Conservation (phyloP, 2,329 filamentous ascomycete genomes). For the Ascosphaera pollenicola region DNA sequence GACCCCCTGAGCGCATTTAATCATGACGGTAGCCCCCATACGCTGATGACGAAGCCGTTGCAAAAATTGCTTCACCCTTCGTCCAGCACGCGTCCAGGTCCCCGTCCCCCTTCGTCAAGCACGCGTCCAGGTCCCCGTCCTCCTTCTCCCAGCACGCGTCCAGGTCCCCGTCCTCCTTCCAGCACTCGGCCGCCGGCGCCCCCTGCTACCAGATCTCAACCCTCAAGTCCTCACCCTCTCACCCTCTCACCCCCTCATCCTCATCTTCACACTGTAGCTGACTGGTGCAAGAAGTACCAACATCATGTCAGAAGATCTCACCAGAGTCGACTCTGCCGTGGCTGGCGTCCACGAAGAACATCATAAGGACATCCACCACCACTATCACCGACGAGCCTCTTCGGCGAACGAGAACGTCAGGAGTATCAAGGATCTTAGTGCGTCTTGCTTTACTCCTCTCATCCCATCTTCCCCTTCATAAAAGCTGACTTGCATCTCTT, state of each 20-base stretch:
- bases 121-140: not conserved
- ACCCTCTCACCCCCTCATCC: not conserved
- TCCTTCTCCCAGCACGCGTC: not conserved
- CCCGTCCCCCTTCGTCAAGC: not conserved
- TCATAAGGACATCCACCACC: constrained; percentile 37
- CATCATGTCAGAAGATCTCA: constrained; percentile 42
- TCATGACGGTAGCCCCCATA: too few species aligned
- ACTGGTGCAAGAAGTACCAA: constrained; percentile 1
- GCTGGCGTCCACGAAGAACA: constrained; percentile 33
- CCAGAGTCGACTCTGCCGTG: constrained; percentile 82
- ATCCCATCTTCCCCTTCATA: not conserved
- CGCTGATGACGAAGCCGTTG: too few species aligned
- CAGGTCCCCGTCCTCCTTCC: not conserved
- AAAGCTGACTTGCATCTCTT: constrained; percentile 2
- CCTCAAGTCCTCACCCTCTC: not conserved
- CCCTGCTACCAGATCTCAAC: not conserved
- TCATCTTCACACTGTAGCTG: constrained; percentile 1
- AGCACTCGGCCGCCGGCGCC: not conserved
- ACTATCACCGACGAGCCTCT: constrained; percentile 25
- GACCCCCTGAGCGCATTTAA: too few species aligned
- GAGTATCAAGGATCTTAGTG: constrained; percentile 75
- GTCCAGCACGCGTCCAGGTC: too few species aligned
- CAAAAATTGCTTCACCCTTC: too few species aligned
- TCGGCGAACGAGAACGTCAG: constrained; percentile 39
- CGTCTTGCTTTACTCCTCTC: constrained; percentile 6